Evolutionary conservation across 495 filamentous ascomycete species (phyloP).

Genomic region (Apiosordaria backusii): DNA sequence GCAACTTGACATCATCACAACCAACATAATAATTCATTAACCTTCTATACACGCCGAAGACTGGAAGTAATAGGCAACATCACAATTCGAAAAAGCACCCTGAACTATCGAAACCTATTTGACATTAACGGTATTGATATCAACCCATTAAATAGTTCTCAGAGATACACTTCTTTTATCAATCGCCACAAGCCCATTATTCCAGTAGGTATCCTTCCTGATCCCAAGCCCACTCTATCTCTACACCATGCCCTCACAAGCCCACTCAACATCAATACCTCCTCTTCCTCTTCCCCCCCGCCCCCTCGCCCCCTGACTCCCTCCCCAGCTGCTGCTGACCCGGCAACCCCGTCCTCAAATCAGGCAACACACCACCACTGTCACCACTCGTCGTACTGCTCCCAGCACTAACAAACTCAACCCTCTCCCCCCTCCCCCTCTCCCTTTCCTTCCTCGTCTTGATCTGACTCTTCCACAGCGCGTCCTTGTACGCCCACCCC

Average conservation of each 20-base stretch:
- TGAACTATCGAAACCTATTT: no score
- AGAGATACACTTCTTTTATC: no score
- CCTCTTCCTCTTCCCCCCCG: conserved; percentile 45
- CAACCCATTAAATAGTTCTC: no score
- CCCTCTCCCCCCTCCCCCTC: conserved; percentile 50
- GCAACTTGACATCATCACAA: no score
- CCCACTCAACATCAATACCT: conserved; percentile 39
- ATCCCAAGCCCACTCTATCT: no score
- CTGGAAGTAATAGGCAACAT: no score
- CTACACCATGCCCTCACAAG: background rate
- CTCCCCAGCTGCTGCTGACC: background rate
- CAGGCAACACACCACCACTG: background rate
- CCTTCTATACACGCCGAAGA: no score
- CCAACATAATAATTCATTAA: no score
- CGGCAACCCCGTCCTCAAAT: background rate
- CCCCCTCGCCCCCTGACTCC: conserved; percentile 36
- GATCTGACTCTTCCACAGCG: conserved; percentile 63
- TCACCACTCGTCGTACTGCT: background rate
- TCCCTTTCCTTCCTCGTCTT: conserved; percentile 57
- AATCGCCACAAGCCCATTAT: no score
- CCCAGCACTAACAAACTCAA: conserved; percentile 66
- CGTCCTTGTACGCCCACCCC: conserved; percentile 67
- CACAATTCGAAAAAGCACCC: no score
- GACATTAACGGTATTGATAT: no score
- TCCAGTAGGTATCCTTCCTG: no score